Conservation (phyloP, 306 rosid genomes). For the Carpinus viminea region DNA sequence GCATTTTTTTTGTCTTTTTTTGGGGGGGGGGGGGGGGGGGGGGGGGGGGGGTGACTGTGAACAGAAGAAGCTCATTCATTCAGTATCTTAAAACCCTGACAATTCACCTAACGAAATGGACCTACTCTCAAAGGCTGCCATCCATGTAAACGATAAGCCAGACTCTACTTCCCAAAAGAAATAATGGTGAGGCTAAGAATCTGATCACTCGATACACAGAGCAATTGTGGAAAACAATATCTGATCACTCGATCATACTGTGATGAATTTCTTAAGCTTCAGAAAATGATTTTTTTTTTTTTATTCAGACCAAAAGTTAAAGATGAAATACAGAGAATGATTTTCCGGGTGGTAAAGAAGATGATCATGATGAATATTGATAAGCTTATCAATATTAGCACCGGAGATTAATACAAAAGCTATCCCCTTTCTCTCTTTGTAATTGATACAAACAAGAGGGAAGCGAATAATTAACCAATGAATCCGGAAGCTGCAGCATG, state of each 20-base stretch:
- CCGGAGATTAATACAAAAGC: constrained; percentile 17
- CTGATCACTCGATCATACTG: too few species aligned
- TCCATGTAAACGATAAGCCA: background rate
- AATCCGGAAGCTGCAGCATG: background rate
- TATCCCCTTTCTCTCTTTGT: constrained; percentile 9
- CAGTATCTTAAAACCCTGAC: background rate
- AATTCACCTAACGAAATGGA: background rate
- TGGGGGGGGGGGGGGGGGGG: too few species aligned
- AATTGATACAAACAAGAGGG: background rate
- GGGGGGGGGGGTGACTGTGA: background rate
- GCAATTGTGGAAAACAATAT: too few species aligned
- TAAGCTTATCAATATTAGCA: background rate
- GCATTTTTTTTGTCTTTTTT: background rate
- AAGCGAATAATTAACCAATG: background rate
- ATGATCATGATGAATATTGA: background rate
- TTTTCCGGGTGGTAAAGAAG: background rate
- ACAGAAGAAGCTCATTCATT: background rate
- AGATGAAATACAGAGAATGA: too few species aligned
- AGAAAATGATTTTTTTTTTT: background rate
- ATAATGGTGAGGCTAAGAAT: too few species aligned
- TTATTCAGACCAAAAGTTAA: background rate
- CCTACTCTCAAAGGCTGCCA: background rate
- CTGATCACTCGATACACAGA: too few species aligned
- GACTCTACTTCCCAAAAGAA: background rate
- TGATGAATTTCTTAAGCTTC: background rate